A percentile compares a stretch with the other conserved stretches of the same genome.
These are phyloP conservation scores for Vaccinium vitisidaea DNA, from an alignment of 148 eudicot species.

Conservation along the genomic window DNA sequence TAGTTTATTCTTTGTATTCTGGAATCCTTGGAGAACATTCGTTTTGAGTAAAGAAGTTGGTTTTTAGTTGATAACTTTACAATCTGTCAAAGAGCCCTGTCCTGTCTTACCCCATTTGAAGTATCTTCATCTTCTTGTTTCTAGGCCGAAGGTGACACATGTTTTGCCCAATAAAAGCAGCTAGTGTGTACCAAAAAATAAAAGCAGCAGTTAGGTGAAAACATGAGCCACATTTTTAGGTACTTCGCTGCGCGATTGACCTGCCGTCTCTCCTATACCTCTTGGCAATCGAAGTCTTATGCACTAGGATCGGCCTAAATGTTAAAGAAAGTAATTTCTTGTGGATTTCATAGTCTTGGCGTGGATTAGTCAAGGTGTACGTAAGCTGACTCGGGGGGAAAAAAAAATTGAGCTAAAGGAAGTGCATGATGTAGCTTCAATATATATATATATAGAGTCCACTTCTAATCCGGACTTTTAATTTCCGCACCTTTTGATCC, in stretches of 20 bases:
- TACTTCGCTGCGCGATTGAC: background rate
- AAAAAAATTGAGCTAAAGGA: background rate
- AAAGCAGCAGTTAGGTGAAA: background rate
- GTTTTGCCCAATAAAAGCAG: background rate
- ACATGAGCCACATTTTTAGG: background rate
- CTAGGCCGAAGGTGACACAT: background rate
- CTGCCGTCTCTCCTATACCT: background rate
- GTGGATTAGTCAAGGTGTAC: too few relatives aligned
- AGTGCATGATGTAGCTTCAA: background rate
- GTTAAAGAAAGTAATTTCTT: background rate
- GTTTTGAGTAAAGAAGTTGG: background rate
- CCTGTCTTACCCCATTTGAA: background rate
- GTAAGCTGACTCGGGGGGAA: too few relatives aligned
- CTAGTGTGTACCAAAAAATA: background rate
- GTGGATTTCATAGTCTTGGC: too few relatives aligned
- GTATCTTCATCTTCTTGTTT: background rate
- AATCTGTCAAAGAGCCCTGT: conserved; percentile 11
- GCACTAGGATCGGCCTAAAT: background rate
- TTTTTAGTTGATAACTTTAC: background rate
- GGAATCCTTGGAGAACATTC: conserved; percentile 10
- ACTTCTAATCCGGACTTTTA: too few relatives aligned
- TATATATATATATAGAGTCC: too few relatives aligned
- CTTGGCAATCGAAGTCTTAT: background rate
- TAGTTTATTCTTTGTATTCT: background rate
- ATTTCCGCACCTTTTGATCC: too few relatives aligned